Evolutionary conservation across 768 basidiomycete species (phyloP).

Genomic region (Vararia minispora): DNA sequence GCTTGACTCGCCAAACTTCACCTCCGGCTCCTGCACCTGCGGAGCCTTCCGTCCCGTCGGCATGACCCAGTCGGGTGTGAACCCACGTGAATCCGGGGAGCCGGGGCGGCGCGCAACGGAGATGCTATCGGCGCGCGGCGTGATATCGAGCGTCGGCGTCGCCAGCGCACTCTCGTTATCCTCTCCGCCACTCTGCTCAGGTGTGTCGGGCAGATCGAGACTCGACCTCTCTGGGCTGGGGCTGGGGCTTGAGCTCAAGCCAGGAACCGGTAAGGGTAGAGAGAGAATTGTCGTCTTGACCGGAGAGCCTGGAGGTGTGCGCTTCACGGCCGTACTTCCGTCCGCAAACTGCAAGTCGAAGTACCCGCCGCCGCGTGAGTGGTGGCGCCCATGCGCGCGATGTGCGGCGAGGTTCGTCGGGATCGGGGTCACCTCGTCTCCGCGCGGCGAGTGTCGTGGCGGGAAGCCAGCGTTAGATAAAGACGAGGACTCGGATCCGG

Average conservation of each 20-base stretch:
- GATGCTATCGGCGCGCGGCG: constrained; percentile 2
- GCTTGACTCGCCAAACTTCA: constrained; percentile 9
- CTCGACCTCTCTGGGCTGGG: too few species aligned
- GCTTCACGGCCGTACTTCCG: constrained; percentile 9
- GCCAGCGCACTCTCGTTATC: too few species aligned
- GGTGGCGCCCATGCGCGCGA: constrained; percentile 5
- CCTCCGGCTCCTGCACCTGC: constrained; percentile 6
- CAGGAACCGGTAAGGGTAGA: background rate
- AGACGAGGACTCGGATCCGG: background rate
- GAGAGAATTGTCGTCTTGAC: constrained; percentile 3
- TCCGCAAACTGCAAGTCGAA: constrained; percentile 4
- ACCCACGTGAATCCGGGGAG: too few species aligned
- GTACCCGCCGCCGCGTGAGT: constrained; percentile 1
- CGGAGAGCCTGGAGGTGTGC: constrained; percentile 11
- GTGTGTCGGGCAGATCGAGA: too few species aligned
- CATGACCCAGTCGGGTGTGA: too few species aligned
- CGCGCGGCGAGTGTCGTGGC: background rate
- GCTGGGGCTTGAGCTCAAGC: background rate
- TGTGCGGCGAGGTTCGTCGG: constrained; percentile 8
- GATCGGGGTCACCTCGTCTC: constrained; percentile 8
- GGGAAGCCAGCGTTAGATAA: constrained; percentile 3
- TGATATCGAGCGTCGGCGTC: background rate
- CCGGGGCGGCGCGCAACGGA: background rate
- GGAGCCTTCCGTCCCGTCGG: too few species aligned
- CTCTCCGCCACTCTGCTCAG: too few species aligned